Conservation (phyloP, 345 rosid species). For the Noccaea bulbosa region DNA sequence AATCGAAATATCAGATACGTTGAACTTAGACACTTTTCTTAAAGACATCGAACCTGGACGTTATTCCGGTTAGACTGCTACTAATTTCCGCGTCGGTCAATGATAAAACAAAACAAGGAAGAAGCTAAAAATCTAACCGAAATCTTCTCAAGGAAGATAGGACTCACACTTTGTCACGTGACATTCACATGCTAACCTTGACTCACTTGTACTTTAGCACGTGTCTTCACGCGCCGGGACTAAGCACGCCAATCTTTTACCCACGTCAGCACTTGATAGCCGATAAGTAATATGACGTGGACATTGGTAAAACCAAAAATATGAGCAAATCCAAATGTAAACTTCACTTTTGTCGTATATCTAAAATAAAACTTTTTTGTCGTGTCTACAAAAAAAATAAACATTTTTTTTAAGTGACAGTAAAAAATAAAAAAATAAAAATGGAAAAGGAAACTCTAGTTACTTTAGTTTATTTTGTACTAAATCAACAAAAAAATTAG, state of each 20-base stretch:
- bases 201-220: constrained; percentile 19
- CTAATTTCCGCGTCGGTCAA: constrained; percentile 25
- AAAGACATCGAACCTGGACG: neutral
- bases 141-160: neutral
- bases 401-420: no score
- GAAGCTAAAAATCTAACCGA: neutral
- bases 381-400: neutral
- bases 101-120: neutral
- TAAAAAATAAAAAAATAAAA: no score
- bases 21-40: neutral
- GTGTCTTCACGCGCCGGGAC: constrained; percentile 22
- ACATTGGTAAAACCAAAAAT: neutral
- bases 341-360: neutral
- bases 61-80: neutral
- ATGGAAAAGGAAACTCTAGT: no score
- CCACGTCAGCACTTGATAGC: constrained; percentile 23
- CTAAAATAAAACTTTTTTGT: neutral
- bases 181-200: constrained; percentile 2
- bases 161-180: constrained; percentile 35
- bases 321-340: neutral
- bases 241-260: neutral
- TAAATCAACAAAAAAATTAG: no score
- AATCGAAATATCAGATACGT: neutral
- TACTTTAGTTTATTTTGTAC: no score
- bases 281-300: constrained; percentile 15